Evolutionary conservation across 345 rosid genomes (phyloP), one percentile per base, ranked within the genome.

Genomic region (Dimocarpus longan): DNA sequence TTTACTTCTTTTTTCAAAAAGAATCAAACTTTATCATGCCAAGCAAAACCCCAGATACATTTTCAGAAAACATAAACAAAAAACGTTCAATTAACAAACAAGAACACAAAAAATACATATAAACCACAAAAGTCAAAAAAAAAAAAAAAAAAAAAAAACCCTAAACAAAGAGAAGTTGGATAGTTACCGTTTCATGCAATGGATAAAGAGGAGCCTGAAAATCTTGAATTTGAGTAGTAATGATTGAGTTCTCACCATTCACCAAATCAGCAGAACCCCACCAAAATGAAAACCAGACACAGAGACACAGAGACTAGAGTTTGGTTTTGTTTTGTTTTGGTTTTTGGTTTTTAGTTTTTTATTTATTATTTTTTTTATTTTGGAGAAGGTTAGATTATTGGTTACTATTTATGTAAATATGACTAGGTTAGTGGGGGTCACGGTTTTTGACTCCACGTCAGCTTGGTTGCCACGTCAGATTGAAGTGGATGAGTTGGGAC

Each of bases 241-340:
- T 4, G 57, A 72, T 65, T 65, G 71, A 44, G 46, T 12, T 8
- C 63, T 26, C 77, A 74, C 70, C 78, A 66, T 75, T 66, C 78
- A 75, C 71, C 71, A 75, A 66, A 48, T 48, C 48, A 75, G 21
- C n/a, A 75, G 65, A 65, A 21, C 37, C 24, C 39, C 8, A 15
- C n/a, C 28, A 60, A 22, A 52, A 10, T 0, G 3, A 19, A 43
- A 12, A 26, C 28, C 0, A 70, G 19, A 70, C 26, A 11, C 19
- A 44, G 21, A 7, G n/a, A 16, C 40, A 62, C 37, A 26, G 1
- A 44, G 24, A 21, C 10, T 1, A 40, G 32, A 73, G 3, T 0
- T 19, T n/a, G 15, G 10, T 63, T 62, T 59, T 62, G 21, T 15
- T 32, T 32, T 32, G 37, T 32, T 32, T 32, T 46, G 52, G 52